phyloP scores from a whole-genome alignment of 1,284 basidiomycete species.

The Naganishia albida region DNA sequence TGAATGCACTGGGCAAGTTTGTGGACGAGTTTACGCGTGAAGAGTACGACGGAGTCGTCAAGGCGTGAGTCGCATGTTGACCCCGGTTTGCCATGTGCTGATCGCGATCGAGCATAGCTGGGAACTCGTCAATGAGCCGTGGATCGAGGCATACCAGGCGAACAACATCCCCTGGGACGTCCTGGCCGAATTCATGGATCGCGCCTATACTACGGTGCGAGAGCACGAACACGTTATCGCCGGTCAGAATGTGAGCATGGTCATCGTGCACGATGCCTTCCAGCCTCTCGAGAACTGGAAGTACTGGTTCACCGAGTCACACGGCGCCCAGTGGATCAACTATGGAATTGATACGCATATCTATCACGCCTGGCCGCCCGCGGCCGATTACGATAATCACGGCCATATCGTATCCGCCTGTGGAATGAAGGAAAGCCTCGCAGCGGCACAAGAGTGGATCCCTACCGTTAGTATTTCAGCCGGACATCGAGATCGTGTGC shows the following conservation, averaged over 20 bases:
- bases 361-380: conserved; percentile 44
- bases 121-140: conserved; percentile 55
- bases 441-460: conserved; percentile 38
- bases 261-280: conserved; percentile 51
- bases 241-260: conserved; percentile 42
- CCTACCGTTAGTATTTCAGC: conserved; percentile 36
- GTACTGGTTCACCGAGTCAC: conserved; percentile 40
- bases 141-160: conserved; percentile 40
- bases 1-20: conserved; percentile 53
- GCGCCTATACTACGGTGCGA: conserved; percentile 44
- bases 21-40: conserved; percentile 47
- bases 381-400: conserved; percentile 37
- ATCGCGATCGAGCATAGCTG: conserved; percentile 52
- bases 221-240: conserved; percentile 38
- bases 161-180: conserved; percentile 39
- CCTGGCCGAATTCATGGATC: conserved; percentile 42
- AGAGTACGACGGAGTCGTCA: conserved; percentile 44
- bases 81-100: neutral
- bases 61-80: conserved; percentile 37
- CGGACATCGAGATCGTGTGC: neutral
- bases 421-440: conserved; percentile 34
- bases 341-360: conserved; percentile 48
- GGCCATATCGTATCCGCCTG: conserved; percentile 45
- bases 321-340: conserved; percentile 42
- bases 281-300: conserved; percentile 43